These are phyloP conservation scores for Phytophthora megakarya DNA, from an alignment of 352 stramenopile genomes.

Conservation along the genomic window DNA sequence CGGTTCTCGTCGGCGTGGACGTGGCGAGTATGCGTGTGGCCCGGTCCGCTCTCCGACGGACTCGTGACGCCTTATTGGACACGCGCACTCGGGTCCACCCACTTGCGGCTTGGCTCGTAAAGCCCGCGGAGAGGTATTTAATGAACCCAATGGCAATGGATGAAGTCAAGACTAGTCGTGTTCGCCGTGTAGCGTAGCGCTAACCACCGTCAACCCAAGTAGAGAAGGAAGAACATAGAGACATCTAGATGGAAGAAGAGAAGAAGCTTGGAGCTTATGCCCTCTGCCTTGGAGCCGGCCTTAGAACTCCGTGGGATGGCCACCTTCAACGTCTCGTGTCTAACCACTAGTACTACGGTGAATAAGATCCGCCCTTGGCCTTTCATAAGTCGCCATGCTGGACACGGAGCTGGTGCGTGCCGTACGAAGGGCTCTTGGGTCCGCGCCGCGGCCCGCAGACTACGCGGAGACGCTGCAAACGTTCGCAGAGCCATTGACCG, in stretches of 20 bases:
- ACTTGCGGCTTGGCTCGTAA: slow-evolving; percentile 27
- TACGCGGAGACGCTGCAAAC: slow-evolving; percentile 51
- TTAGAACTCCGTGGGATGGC: slow-evolving; percentile 11
- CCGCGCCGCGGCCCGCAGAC: slow-evolving; percentile 52
- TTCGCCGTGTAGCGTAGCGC: slow-evolving; percentile 28
- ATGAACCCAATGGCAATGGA: slow-evolving; percentile 40
- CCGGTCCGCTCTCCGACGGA: slow-evolving; percentile 4
- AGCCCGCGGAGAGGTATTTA: slow-evolving; percentile 45
- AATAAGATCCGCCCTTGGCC: slow-evolving; percentile 18
- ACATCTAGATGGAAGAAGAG: slow-evolving; percentile 31
- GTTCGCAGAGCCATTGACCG: slow-evolving; percentile 37
- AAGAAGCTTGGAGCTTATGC: slow-evolving; percentile 20
- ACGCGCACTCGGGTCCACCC: neutral
- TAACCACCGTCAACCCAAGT: slow-evolving; percentile 21
- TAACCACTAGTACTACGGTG: too few relatives aligned
- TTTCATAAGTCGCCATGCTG: slow-evolving; percentile 33
- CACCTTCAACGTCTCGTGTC: slow-evolving; percentile 17
- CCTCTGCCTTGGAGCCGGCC: slow-evolving; percentile 19
- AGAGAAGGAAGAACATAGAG: slow-evolving; percentile 17
- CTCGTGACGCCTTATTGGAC: slow-evolving; percentile 3
- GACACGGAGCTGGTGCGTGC: slow-evolving; percentile 44
- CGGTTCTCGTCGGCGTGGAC: slow-evolving; percentile 32
- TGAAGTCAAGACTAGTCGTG: slow-evolving; percentile 42
- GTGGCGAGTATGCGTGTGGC: slow-evolving; percentile 4
- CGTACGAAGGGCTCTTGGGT: slow-evolving; percentile 45